Conservation (phyloP, 2,329 filamentous ascomycete species). For the Fusarium brachygibbosum region DNA sequence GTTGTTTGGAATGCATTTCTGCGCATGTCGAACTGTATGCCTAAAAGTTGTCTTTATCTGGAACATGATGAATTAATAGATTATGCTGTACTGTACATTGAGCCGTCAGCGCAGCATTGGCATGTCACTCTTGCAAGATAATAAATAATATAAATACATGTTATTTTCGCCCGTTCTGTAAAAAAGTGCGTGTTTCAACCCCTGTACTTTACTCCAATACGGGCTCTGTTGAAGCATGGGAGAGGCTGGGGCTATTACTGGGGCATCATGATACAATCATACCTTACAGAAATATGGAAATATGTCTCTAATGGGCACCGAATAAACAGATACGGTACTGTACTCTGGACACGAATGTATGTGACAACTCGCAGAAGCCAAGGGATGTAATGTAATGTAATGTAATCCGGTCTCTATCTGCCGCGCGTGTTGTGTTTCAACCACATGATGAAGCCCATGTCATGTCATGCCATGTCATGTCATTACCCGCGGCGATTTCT, state of each 20-base stretch:
- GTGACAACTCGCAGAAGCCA: background rate
- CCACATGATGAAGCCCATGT: conserved; percentile 8
- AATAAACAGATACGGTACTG: too few relatives aligned
- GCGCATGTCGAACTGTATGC: conserved; percentile 1
- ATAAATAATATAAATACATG: conserved; percentile 1
- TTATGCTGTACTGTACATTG: background rate
- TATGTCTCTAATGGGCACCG: background rate
- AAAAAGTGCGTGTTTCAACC: conserved; percentile 36
- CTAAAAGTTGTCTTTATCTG: conserved; percentile 17
- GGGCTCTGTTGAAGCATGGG: conserved; percentile 23
- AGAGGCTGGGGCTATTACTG: conserved; percentile 29
- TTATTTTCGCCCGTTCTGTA: conserved; percentile 23
- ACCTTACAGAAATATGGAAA: background rate
- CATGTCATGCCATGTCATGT: conserved; percentile 3
- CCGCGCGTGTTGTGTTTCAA: conserved; percentile 4
- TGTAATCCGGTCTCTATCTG: conserved; percentile 1
- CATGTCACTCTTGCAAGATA: background rate
- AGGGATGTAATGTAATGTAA: background rate
- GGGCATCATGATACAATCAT: conserved; percentile 1
- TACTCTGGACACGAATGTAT: too few relatives aligned
- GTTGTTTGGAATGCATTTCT: conserved; percentile 12
- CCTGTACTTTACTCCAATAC: conserved; percentile 14
- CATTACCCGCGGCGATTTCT: conserved; percentile 27
- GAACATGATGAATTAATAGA: conserved; percentile 13
- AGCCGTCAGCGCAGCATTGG: conserved; percentile 13